Base-by-base conservation (phyloP, 1,139 yeast species). In the Meyerozyma guilliermondii region DNA sequence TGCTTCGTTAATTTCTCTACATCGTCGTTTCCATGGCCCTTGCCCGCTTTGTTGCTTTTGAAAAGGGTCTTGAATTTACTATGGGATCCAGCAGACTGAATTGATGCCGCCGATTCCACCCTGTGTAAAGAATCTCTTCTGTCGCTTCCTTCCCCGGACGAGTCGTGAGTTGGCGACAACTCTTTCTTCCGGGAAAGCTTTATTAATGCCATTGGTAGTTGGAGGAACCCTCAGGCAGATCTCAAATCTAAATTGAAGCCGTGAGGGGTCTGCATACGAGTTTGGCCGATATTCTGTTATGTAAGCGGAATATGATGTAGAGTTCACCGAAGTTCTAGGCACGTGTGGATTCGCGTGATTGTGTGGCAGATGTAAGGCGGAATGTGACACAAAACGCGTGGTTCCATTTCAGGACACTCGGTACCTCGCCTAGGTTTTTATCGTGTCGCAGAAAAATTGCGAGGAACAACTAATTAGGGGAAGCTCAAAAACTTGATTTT, bases 361-460 rank as follows among this genome's bases (percentile, higher is more conserved):
- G 28, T 9, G 13, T 5, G 28, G 13, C 13, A n/a, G 28, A 11
- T 26, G 13, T n/a, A 26, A 2, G 9, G 4, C 6, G 22, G 22
- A 20, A 20, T n/a, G 34, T 17, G 23, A 33, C 36, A 33, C 36
- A 33, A 33, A 33, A 33, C 36, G 36, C 36, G 36, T 33, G 24
- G 5, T 9, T 30, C 34, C 20, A 16, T 30, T 30, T 30, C 34
- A 30, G 11, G 16, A 13, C 34, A 30, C 20, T 11, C 34, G 22
- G 22, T 13, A 11, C 36, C 24, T 18, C 23, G 24, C 36, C 16
- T 26, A 26, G 6, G 36, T 33, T 29, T 20, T 29, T 18, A 33
- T 33, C 36, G 36, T 33, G 36, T 33, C 36, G 36, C 36, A 33
- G 24, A 33, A 33, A 31, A 31, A 31, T 31, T 33, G 24, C 24